Conservation (phyloP, 768 basidiomycete genomes). For the Lactarius hatsudake region DNA sequence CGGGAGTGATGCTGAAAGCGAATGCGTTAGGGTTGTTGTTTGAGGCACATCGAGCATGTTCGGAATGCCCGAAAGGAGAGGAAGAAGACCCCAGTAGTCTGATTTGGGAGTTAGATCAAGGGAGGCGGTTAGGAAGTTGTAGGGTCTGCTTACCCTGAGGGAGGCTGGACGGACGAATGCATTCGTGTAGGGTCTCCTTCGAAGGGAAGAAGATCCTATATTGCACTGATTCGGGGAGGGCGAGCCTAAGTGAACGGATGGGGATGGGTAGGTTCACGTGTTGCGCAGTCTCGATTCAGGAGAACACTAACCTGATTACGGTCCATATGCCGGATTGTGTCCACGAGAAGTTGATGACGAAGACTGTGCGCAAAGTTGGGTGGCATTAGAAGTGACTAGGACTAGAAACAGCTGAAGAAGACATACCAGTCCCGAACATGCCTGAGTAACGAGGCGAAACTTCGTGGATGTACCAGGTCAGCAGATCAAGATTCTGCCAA, state of each 20-base stretch:
- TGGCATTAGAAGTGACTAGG: constrained; percentile 21
- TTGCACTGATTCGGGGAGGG: constrained; percentile 58
- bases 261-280: not conserved
- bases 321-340: constrained; percentile 66
- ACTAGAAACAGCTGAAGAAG: constrained; percentile 14
- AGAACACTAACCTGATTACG: constrained; percentile 49
- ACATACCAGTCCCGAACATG: constrained; percentile 67
- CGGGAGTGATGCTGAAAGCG: constrained; percentile 12
- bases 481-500: constrained; percentile 54
- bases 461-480: constrained; percentile 64
- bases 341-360: constrained; percentile 75
- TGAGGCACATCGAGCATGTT: constrained; percentile 30
- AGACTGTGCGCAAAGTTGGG: constrained; percentile 42
- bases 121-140: constrained; percentile 17
- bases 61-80: constrained; percentile 49
- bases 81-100: constrained; percentile 71
- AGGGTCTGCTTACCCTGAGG: constrained; percentile 51
- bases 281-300: not conserved
- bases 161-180: constrained; percentile 50
- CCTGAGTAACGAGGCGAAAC: constrained; percentile 71
- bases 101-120: constrained; percentile 30
- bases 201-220: constrained; percentile 67
- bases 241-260: constrained; percentile 42
- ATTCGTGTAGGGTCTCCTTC: constrained; percentile 50
- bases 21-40: constrained; percentile 1